Percentiles rank a stretch among this genome's conserved stretches.
Conservation (phyloP, 2,329 filamentous ascomycete genomes). For the Colletotrichum sp. region DNA sequence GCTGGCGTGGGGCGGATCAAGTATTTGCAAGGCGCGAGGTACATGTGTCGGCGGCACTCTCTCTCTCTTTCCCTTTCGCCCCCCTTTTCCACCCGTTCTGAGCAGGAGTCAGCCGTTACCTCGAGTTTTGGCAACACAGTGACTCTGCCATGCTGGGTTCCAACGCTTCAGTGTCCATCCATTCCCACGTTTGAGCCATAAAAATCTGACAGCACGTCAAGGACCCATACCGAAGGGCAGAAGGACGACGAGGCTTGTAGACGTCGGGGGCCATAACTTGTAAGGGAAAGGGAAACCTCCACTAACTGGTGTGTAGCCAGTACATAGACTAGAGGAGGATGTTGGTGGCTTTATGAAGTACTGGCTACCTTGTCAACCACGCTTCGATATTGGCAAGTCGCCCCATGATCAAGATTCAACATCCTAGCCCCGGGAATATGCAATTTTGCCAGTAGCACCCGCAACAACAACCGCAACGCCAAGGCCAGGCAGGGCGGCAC, state of each 20-base stretch:
- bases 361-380: not conserved
- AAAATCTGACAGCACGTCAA: not conserved
- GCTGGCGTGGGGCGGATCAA: not conserved
- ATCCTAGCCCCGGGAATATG: not conserved
- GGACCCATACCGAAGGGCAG: not conserved
- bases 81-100: not conserved
- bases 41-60: not conserved
- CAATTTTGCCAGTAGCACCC: not conserved
- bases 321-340: not conserved
- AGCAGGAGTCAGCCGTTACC: not conserved
- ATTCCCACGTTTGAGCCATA: not conserved
- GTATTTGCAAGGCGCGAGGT: not conserved
- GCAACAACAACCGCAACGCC: constrained; percentile 1
- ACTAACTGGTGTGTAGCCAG: not conserved
- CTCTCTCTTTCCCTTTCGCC: not conserved
- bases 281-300: not conserved
- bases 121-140: not conserved
- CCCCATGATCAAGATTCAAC: not conserved
- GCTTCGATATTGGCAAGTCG: not conserved
- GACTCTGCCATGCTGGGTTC: not conserved
- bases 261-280: not conserved
- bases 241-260: not conserved
- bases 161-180: not conserved
- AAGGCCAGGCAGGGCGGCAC: not conserved
- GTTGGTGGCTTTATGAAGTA: not conserved